A percentile compares a stretch with the other conserved stretches of the same genome.
Evolutionary conservation across 352 stramenopile genomes (phyloP).

Genomic region (Pythium aquatile): DNA sequence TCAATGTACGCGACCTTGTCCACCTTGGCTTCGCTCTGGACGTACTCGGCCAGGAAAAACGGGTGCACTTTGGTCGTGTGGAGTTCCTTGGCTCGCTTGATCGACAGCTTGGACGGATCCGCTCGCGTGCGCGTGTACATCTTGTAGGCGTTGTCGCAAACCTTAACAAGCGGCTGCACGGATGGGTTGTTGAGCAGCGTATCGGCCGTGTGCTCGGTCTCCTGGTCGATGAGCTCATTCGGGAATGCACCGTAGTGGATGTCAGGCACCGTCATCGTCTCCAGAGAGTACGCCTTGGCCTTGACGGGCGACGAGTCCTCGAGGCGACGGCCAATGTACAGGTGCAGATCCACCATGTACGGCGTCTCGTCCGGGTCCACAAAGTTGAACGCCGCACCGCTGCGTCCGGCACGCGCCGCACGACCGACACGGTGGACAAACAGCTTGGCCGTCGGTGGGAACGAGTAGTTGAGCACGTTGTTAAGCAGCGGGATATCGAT

Average conservation of each 20-base stretch:
- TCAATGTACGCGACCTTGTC: slow-evolving; percentile 91
- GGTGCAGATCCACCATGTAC: slow-evolving; percentile 98
- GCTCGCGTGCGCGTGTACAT: slow-evolving; percentile 96
- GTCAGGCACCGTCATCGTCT: slow-evolving; percentile 93
- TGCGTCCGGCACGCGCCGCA: slow-evolving; percentile 93
- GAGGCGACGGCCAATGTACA: slow-evolving; percentile 92
- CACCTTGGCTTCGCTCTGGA: slow-evolving; percentile 74
- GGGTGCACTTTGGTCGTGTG: slow-evolving; percentile 91
- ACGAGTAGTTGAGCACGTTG: slow-evolving; percentile 96
- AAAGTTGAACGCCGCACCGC: slow-evolving; percentile 95
- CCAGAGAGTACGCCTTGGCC: slow-evolving; percentile 84
- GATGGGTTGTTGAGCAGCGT: slow-evolving; percentile 81
- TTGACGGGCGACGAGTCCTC: slow-evolving; percentile 67
- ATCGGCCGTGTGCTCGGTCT: slow-evolving; percentile 94
- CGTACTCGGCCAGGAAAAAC: slow-evolving; percentile 87
- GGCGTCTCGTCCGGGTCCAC: slow-evolving; percentile 97
- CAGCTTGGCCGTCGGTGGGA: slow-evolving; percentile 92
- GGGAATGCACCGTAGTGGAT: slow-evolving; percentile 98
- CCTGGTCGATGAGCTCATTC: slow-evolving; percentile 93
- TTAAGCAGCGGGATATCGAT: slow-evolving; percentile 97
- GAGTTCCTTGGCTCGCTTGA: slow-evolving; percentile 94
- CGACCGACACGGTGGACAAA: slow-evolving; percentile 96
- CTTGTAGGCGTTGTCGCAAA: slow-evolving; percentile 97
- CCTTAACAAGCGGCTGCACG: slow-evolving; percentile 77
- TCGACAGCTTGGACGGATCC: slow-evolving; percentile 94